Conservation (phyloP, 1,284 basidiomycete genomes). For the Ustilago curta region DNA sequence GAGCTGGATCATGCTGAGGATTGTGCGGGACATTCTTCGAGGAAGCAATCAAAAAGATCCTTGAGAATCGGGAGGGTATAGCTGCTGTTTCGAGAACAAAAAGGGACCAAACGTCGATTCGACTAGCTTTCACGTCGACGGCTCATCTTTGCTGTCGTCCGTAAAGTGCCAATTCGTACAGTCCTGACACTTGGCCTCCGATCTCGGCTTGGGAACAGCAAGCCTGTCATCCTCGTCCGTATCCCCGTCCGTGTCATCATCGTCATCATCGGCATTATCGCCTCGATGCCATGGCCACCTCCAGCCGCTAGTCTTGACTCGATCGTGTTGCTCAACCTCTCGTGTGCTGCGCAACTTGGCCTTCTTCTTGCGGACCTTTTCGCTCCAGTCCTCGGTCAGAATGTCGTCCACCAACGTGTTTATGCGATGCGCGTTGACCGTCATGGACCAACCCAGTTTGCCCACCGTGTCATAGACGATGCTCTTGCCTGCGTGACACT, state of each 20-base stretch:
- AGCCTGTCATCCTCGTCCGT: slow-evolving; percentile 47
- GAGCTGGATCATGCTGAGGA: not conserved
- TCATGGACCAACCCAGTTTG: slow-evolving; percentile 83
- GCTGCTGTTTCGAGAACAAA: not conserved
- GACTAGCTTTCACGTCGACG: not conserved
- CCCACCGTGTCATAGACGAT: slow-evolving; percentile 89
- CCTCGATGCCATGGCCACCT: slow-evolving; percentile 55
- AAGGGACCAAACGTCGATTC: not conserved
- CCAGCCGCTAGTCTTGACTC: slow-evolving; percentile 31
- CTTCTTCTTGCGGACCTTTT: slow-evolving; percentile 66
- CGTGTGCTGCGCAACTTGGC: slow-evolving; percentile 16
- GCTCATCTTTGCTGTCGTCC: slow-evolving; percentile 28
- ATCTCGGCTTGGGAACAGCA: slow-evolving; percentile 44
- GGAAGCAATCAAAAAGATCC: not conserved
- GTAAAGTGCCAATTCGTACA: slow-evolving; percentile 58
- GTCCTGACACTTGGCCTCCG: slow-evolving; percentile 50
- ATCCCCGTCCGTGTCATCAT: slow-evolving; percentile 41
- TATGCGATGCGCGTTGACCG: slow-evolving; percentile 83
- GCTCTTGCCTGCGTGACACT: slow-evolving; percentile 84
- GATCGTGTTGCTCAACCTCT: not conserved
- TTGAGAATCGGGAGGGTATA: not conserved
- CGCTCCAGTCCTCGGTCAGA: slow-evolving; percentile 81
- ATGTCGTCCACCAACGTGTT: slow-evolving; percentile 80
- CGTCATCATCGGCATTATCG: slow-evolving; percentile 32
- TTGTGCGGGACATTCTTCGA: not conserved